These are phyloP conservation scores for Pleurotus eryngii DNA, from an alignment of 768 basidiomycete species.

Conservation along the genomic window DNA sequence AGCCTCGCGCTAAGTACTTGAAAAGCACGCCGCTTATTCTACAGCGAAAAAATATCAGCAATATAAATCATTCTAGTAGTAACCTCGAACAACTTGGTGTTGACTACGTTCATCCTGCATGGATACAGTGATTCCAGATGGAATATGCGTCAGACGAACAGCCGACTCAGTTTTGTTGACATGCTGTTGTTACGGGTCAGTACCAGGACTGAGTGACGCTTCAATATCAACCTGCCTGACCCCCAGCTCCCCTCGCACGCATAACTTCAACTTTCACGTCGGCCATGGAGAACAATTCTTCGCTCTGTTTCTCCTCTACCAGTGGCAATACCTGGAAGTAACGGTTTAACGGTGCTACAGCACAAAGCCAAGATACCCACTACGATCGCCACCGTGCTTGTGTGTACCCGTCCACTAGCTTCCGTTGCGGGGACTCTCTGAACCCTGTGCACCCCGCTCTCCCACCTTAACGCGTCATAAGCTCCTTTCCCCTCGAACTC, in stretches of 20 bases:
- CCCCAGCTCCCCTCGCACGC: conserved; percentile 95
- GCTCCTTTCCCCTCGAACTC: conserved; percentile 77
- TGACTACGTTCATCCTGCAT: conserved; percentile 99
- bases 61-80: not conserved
- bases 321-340: conserved; percentile 78
- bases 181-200: conserved; percentile 49
- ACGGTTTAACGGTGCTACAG: not conserved
- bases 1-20: conserved; percentile 84
- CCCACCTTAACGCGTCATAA: conserved; percentile 81
- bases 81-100: conserved; percentile 60
- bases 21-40: conserved; percentile 95
- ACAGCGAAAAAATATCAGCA: not conserved
- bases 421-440: conserved; percentile 94
- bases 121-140: conserved; percentile 90
- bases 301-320: conserved; percentile 54
- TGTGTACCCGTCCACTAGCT: conserved; percentile 82
- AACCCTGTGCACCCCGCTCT: conserved; percentile 94
- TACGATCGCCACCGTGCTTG: conserved; percentile 84
- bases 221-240: conserved; percentile 57
- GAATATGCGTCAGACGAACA: conserved; percentile 88
- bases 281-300: conserved; percentile 73
- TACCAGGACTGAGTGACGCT: not conserved
- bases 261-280: conserved; percentile 93
- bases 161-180: conserved; percentile 99
- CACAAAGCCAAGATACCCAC: conserved; percentile 41